These are phyloP conservation scores for Marasmius oreades DNA, from an alignment of 1,284 basidiomycete species.

Conservation along the genomic window DNA sequence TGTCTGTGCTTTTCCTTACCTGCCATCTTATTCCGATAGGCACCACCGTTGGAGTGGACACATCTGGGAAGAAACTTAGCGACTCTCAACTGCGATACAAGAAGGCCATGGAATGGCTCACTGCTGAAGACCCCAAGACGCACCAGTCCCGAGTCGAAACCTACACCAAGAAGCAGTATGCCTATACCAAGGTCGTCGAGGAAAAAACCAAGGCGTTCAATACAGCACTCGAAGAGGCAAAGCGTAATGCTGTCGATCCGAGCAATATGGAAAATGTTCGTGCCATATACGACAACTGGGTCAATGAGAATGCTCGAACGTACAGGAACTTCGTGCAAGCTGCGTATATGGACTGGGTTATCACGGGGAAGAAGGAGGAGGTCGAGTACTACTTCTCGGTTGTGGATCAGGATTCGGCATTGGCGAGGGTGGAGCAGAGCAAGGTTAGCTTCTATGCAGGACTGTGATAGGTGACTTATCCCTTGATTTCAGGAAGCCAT, in stretches of 20 bases:
- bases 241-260: background rate
- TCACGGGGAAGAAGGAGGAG: conserved; percentile 1
- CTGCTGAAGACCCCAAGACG: too few species aligned
- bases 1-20: background rate
- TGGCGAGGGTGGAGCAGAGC: background rate
- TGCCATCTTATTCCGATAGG: background rate
- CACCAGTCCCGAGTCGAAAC: background rate
- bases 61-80: too few species aligned
- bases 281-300: background rate
- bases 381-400: conserved; percentile 1
- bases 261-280: background rate
- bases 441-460: background rate
- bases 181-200: background rate
- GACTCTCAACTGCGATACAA: too few species aligned
- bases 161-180: background rate
- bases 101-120: background rate
- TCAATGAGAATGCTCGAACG: background rate
- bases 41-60: background rate
- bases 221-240: background rate
- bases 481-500: background rate
- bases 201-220: background rate
- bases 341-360: conserved; percentile 5
- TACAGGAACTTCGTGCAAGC: background rate
- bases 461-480: background rate
- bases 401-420: conserved; percentile 2